Base-by-base conservation (phyloP, 202 grass and related monocot species). In the Hordeum pubiflorum region DNA sequence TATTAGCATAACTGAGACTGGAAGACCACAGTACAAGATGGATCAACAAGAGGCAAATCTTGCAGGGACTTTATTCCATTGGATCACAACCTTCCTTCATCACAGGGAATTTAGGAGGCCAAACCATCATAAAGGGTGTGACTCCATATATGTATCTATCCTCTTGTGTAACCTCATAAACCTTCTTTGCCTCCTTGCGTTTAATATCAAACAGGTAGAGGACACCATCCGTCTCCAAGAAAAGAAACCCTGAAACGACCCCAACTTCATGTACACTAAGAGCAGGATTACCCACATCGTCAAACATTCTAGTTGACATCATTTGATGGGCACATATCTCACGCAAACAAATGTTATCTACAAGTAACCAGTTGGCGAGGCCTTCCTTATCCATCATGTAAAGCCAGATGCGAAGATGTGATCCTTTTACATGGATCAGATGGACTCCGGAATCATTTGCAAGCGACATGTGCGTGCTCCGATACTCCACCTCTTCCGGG, bases 51-150 rank as follows among this genome's bases (percentile, higher is more conserved):
- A 38, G 23, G 33, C 70, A 65, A 39, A 83, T 70, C 81, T 74
- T 74, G 48, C 17, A 74, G 10, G 46, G 75, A 12, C 57, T 3
- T 67, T 8, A 58, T 12, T 67, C 59, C 14, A 6, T 66, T 21
- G 39, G 20, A 12, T 66, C 59, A 40, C 12, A 29, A 18, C 9
- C 32, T 20, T 75, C 71, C 10, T 21, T 41, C 23, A 66, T 11
- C 15, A 10, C 15, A 10, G 81, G 72, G 48, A 83, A 76, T 37
- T 67, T 63, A 76, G 81, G 81, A 43, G 72, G 81, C 81, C 72
- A 76, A 32, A 58, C 40, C 61, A 57, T 56, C 72, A 83, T 68
- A 17, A 66, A 66, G 2, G 81, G 72, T 10, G 13, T 18, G 33
- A 76, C 7, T 32, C 23, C 65, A 38, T 66, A 5, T 15, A 83